Base-by-base conservation (phyloP, 352 stramenopile species). In the Pythium plurisporium region DNA sequence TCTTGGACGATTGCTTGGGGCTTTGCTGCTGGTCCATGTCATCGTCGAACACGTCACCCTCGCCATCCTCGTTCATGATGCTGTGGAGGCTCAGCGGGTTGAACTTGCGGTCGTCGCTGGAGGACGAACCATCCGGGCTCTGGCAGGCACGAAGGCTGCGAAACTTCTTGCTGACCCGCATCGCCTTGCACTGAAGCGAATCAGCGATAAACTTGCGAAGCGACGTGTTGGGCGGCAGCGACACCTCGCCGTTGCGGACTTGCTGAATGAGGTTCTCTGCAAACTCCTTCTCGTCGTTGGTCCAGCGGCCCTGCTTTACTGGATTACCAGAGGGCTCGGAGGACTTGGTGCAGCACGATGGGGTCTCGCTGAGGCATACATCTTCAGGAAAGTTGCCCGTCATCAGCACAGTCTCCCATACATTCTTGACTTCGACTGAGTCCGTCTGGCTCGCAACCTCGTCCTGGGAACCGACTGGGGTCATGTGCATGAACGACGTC, bases 11-110 rank as follows among this genome's bases (percentile, higher is more conserved):
- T n/a, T 68, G 54, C 67, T 86, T 87, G 17, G 36, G 52, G 27
- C 48, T 69, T 26, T 63, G 37, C 22, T 46, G 36, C 23, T 40
- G 34, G 14, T 76, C 62, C 34, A 55, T 44, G 0, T 62, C 55
- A 6, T 64, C 62, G 17, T 56, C 40, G 23, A 49, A 67, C 17
- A 61, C 59, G 22, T 55, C 38, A 1, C 19, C 17, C 10, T 49
- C 40, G 41, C 61, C 59, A 27, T 90, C 78, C 34, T 79, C 74
- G 59, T 88, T 88, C 77, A 87, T 87, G 63, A 90, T 89, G n/a
- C 69, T 84, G 40, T 69, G 67, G n/a, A 89, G 61, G 46, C 79
- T 87, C 9, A 89, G 69, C 25, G 79, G 64, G 63, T 89, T 84
- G 59, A 89, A 89, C 45, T 56, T 54, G 58, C 59, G 27, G 29